Evolutionary conservation across 225 moss, liverwort and hornwort species (phyloP).

Genomic region (Sphagnum contortum): DNA sequence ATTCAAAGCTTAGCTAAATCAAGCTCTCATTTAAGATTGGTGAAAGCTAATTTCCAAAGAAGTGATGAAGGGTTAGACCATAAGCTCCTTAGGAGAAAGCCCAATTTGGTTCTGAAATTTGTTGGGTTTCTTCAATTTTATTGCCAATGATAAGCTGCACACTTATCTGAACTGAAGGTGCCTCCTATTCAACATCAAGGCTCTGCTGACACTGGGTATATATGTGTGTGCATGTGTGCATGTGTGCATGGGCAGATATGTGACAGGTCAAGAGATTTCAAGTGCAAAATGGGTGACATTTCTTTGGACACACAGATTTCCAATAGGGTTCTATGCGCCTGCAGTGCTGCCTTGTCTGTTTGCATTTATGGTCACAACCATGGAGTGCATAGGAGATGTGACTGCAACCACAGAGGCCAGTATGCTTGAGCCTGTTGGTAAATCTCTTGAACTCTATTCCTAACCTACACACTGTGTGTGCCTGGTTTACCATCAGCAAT

Average conservation of each 20-base stretch:
- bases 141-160: no score
- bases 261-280: slow-evolving; percentile 40
- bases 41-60: no score
- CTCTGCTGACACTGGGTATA: no score
- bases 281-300: slow-evolving; percentile 72
- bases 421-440: slow-evolving; percentile 58
- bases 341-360: slow-evolving; percentile 73
- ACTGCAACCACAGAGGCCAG: slow-evolving; percentile 90
- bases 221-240: no score
- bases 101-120: no score
- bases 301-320: slow-evolving; percentile 55
- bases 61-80: no score
- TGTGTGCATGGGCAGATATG: slow-evolving; percentile 30
- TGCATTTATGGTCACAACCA: slow-evolving; percentile 73
- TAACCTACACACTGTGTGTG: not conserved
- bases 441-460: not conserved
- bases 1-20: no score
- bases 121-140: no score
- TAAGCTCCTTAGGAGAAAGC: no score
- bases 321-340: slow-evolving; percentile 68
- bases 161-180: no score
- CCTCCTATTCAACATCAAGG: no score
- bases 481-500: not conserved
- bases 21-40: no score
- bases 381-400: slow-evolving; percentile 95